Evolutionary conservation across 2,329 filamentous ascomycete species (phyloP), one percentile per base, ranked within the genome.

Genomic region (Verticillium zaregamsianum): DNA sequence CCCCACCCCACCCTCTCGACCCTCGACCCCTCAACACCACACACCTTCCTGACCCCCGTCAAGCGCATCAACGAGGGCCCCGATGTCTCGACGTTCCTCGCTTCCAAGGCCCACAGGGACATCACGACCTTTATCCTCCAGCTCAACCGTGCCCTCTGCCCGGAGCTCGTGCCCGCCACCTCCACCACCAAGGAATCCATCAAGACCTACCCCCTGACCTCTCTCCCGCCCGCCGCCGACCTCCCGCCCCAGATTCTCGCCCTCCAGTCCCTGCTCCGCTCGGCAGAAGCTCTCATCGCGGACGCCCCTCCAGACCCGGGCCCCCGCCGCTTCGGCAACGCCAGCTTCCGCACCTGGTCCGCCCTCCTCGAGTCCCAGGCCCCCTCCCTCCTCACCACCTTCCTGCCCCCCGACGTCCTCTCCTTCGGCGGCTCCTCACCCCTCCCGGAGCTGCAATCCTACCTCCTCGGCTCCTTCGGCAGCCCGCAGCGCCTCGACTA

Each of bases 401-500:
- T 74, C 45, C 66, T 79, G 6, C 67, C 68, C 1, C 67, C 61
- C 25, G 35, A 60, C 7, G 63, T 63, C 15, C 57, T 68, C 52
- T 17, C 57, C n/a, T 68, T 67, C 33, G 61, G 62, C 55, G 71
- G 70, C 0, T 39, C 60, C 8, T 61, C 61, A 31, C 62, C 62
- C 32, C 62, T 64, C n/a, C 33, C 33, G n/a, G n/a, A 45, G 9
- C 55, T 67, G 1, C 62, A 78, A 7, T 70, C 68, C 1, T 99
- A 99, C 73, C 83, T 99, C 1, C 74, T 96, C 4, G 93, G 93
- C 15, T 86, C 86, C 5, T 97, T 97, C 76, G 95, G 95, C 3
- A 98, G 93, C 71, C 76, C 91, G 0, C 92, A 97, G 70, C 82
- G 95, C 60, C 80, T 99, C 31, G 95, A 99, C 76, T 99, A 97